Evolutionary conservation across 345 rosid genomes (phyloP), one percentile per base, ranked within the genome.

Genomic region (Limnanthes douglasii): DNA sequence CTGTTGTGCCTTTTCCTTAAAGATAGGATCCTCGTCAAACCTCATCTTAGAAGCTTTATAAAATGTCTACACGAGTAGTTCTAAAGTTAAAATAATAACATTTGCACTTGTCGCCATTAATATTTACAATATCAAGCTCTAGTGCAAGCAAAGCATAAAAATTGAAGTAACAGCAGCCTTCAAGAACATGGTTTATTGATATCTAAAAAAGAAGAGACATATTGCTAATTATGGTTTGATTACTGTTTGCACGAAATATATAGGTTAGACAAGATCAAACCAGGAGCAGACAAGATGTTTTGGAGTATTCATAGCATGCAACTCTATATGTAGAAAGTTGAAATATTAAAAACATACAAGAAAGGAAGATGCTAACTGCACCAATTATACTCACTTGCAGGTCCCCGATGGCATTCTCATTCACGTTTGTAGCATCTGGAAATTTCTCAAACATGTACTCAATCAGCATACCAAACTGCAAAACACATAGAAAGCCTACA

Each of bases 391-490:
- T 65, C 53, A 88, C 97, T 86, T 88, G 95, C 36, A 88, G 71
- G 61, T 90, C 95, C 56, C 84, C 94, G 50, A 90, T 84, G 11
- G 92, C 88, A 35, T 65, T 40, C 59, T 77, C 94, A 35, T 59
- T 74, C 22, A 62, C 75, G 37, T 61, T 73, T 38, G 83, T 92
- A 29, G 56, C 38, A 51, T 74, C 71, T 4, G 95, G 82, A 36
- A 72, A 74, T 58, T 60, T 65, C 34, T 84, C 94, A 42, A 90
- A 90, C 38, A 90, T 86, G 55, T 54, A 75, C 53, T 84, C 98
- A 50, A 90, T 84, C 63, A 84, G 53, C 98, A 90, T 90, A 23
- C 98, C 98, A 50, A 90, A 90, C 98, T 88, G 77, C 64, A 63
- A 51, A 41, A 43, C 14, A 51, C 25, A 52, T 14, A 29, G 6